Evolutionary conservation across 805 yeast genomes (phyloP).

Genomic region (Metschnikowia lunata): DNA sequence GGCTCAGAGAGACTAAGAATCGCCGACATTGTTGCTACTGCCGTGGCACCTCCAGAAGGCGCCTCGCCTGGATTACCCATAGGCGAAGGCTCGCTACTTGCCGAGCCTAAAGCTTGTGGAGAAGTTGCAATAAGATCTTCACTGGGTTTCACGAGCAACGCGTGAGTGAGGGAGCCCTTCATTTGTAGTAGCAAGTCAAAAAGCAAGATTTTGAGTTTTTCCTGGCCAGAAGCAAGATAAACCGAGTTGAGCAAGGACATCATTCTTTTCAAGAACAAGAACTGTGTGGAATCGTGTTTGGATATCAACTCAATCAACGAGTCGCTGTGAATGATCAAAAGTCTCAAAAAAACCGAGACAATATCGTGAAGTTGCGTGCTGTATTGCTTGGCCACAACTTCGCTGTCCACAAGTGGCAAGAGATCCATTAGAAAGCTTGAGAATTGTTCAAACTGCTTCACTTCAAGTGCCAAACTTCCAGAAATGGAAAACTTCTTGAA

Average conservation of each 20-base stretch:
- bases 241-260: constrained; percentile 42
- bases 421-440: constrained; percentile 22
- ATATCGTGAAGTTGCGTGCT: constrained; percentile 21
- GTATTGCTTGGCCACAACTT: constrained; percentile 1
- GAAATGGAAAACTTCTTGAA: constrained; percentile 44
- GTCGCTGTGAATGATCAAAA: constrained; percentile 54
- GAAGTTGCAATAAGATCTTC: constrained; percentile 9
- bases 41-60: constrained; percentile 1
- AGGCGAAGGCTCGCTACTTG: constrained; percentile 2
- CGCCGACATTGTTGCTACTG: constrained; percentile 8
- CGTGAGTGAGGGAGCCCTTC: constrained; percentile 35
- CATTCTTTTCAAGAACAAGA: constrained; percentile 45
- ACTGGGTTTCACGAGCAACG: constrained; percentile 2
- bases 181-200: constrained; percentile 57
- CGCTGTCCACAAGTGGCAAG: constrained; percentile 14
- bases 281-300: constrained; percentile 38
- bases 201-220: constrained; percentile 50
- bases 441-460: constrained; percentile 21
- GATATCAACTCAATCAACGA: constrained; percentile 44
- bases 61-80: not conserved
- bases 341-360: constrained; percentile 47
- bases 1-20: constrained; percentile 32
- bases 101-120: not conserved
- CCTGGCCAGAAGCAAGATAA: constrained; percentile 33
- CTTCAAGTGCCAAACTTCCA: constrained; percentile 19